Conservation (phyloP, 495 filamentous ascomycete species). For the Aspergillus steynii region DNA sequence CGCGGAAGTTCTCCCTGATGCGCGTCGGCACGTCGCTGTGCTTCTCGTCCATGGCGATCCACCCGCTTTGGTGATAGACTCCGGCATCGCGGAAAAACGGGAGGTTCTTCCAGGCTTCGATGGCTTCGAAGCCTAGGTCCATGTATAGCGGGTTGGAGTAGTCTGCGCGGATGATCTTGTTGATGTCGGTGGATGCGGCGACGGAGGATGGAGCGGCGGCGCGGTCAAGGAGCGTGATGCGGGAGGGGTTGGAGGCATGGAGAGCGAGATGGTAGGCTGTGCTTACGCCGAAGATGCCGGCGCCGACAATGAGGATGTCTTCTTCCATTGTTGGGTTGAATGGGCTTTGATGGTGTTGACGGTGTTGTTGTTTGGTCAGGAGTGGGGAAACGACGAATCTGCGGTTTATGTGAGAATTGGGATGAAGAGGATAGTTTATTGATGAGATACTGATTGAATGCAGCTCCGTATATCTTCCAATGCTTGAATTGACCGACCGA, state of each 20-base stretch:
- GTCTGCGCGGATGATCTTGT: constrained; percentile 39
- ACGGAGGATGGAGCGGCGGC: constrained; percentile 24
- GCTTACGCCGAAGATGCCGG: constrained; percentile 45
- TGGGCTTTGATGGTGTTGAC: constrained; percentile 5
- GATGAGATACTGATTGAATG: too few species aligned
- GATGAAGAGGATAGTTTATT: too few species aligned
- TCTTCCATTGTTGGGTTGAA: constrained; percentile 11
- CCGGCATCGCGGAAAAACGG: constrained; percentile 25
- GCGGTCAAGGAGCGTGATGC: constrained; percentile 39
- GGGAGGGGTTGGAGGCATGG: constrained; percentile 20
- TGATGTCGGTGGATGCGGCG: constrained; percentile 35
- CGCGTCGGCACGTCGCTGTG: constrained; percentile 28
- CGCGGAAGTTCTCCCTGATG: constrained; percentile 35
- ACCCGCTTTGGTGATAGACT: constrained; percentile 33
- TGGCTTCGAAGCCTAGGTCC: constrained; percentile 33
- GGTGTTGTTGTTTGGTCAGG: not conserved
- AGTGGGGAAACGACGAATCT: too few species aligned
- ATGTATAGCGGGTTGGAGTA: constrained; percentile 36
- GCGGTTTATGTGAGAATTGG: too few species aligned
- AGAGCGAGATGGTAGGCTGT: constrained; percentile 45
- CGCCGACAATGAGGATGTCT: constrained; percentile 41
- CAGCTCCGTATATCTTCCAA: too few species aligned
- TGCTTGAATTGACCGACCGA: too few species aligned
- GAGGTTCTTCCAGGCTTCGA: constrained; percentile 26
- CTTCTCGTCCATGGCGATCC: constrained; percentile 37